Conservation (phyloP, 345 rosid species). For the Cardiospermum halicacabum region DNA sequence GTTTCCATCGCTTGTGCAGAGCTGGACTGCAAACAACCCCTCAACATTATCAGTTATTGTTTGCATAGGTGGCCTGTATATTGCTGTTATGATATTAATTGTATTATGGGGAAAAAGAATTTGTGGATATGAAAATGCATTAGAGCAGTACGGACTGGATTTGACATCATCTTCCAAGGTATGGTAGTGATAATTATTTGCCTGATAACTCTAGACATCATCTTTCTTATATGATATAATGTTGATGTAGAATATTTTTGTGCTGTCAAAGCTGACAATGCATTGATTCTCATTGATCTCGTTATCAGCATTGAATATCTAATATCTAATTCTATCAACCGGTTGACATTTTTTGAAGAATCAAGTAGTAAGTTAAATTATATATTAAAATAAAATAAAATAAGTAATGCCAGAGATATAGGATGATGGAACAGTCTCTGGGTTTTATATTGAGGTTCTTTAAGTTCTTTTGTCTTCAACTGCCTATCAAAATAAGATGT, state of each 20-base stretch:
- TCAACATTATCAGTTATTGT: conserved; percentile 67
- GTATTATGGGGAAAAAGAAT: conserved; percentile 83
- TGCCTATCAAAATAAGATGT: not conserved
- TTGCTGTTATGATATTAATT: conserved; percentile 66
- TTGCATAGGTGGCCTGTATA: conserved; percentile 70
- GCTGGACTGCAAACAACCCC: conserved; percentile 68
- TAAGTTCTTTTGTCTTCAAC: not conserved
- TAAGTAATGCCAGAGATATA: not conserved
- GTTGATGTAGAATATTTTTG: not conserved
- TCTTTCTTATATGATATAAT: not conserved
- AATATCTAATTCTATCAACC: not conserved
- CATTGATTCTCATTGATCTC: conserved; percentile 5
- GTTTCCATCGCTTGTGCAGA: conserved; percentile 76
- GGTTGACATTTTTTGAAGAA: not conserved
- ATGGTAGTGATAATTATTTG: conserved; percentile 21
- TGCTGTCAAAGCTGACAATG: not conserved
- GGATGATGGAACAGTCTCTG: not conserved
- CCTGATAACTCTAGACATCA: conserved; percentile 7
- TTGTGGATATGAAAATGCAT: conserved; percentile 69
- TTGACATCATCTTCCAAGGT: conserved; percentile 47
- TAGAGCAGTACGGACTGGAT: conserved; percentile 77
- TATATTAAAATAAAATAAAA: not conserved
- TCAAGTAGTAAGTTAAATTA: not conserved
- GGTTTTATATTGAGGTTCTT: not conserved
- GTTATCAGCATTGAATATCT: not conserved